Evolutionary conservation across 2,329 filamentous ascomycete genomes (phyloP).

Genomic region (Diaporthe citrichinensis): DNA sequence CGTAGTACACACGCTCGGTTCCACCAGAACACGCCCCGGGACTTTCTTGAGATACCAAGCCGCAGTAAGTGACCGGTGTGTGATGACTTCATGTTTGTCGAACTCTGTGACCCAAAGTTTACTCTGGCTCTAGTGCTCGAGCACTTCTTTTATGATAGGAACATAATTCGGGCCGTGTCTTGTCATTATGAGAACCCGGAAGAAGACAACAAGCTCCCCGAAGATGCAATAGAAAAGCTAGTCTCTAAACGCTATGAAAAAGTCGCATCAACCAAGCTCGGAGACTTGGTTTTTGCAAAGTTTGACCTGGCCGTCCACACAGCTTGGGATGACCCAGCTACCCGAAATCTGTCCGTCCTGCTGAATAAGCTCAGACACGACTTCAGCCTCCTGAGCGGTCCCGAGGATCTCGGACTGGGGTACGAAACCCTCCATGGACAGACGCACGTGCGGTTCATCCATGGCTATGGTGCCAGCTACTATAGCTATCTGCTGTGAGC

Average conservation of each 20-base stretch:
- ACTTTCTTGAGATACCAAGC: slow-evolving; percentile 15
- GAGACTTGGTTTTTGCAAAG: not conserved
- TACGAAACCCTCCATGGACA: not conserved
- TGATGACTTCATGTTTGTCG: not conserved
- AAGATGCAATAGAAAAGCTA: not conserved
- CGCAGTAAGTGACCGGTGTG: not conserved
- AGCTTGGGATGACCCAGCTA: not conserved
- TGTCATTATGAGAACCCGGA: not conserved
- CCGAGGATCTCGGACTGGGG: not conserved
- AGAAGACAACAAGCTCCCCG: not conserved
- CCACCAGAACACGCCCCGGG: not conserved
- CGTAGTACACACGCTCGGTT: not conserved
- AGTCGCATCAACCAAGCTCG: not conserved
- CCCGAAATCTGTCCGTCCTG: not conserved
- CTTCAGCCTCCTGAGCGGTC: slow-evolving; percentile 3
- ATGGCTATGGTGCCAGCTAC: slow-evolving; percentile 3
- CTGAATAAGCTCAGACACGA: slow-evolving; percentile 1
- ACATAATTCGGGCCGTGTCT: not conserved
- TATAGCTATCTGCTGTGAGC: slow-evolving; percentile 14
- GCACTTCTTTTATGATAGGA: slow-evolving; percentile 4
- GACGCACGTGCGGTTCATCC: not conserved
- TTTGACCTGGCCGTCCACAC: slow-evolving; percentile 4
- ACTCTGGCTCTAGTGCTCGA: not conserved
- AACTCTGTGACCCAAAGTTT: not conserved
- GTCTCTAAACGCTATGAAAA: not conserved